Evolutionary conservation across 768 basidiomycete genomes (phyloP).

Genomic region (Coprinellus micaceus): DNA sequence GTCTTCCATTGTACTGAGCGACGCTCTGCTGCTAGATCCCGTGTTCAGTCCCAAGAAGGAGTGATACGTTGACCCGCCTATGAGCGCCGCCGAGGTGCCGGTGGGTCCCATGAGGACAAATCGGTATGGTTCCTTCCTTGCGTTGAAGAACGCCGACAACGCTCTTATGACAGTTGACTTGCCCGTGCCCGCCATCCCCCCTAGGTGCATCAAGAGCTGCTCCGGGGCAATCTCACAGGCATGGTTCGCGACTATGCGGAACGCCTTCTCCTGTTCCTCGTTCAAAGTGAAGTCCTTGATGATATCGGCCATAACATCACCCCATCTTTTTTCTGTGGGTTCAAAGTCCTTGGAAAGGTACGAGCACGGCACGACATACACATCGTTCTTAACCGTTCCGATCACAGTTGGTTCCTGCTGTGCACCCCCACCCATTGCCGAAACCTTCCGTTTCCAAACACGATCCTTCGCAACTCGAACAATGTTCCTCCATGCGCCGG

Average conservation of each 20-base stretch:
- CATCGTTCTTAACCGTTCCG: too few species aligned
- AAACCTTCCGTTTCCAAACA: too few species aligned
- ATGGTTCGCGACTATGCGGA: constrained; percentile 29
- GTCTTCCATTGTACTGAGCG: constrained; percentile 11
- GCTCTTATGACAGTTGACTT: constrained; percentile 30
- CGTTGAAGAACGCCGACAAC: constrained; percentile 18
- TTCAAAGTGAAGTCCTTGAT: not conserved
- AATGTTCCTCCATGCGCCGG: too few species aligned
- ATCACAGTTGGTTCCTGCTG: too few species aligned
- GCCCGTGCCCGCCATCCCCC: constrained; percentile 32
- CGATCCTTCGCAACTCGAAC: too few species aligned
- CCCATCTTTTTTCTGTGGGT: too few species aligned
- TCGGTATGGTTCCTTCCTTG: constrained; percentile 22
- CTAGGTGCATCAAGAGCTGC: constrained; percentile 29
- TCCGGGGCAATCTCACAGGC: constrained; percentile 4
- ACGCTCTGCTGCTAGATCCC: too few species aligned
- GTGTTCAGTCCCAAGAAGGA: not conserved
- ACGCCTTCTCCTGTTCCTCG: constrained; percentile 18
- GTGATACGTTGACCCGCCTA: not conserved
- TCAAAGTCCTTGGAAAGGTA: too few species aligned
- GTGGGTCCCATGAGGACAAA: constrained; percentile 25
- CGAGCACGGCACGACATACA: too few species aligned
- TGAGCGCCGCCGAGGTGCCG: constrained; percentile 21
- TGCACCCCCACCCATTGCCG: too few species aligned
- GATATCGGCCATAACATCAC: not conserved